Evolutionary conservation across 2,329 filamentous ascomycete genomes (phyloP).

Genomic region (Penicillium sp.): DNA sequence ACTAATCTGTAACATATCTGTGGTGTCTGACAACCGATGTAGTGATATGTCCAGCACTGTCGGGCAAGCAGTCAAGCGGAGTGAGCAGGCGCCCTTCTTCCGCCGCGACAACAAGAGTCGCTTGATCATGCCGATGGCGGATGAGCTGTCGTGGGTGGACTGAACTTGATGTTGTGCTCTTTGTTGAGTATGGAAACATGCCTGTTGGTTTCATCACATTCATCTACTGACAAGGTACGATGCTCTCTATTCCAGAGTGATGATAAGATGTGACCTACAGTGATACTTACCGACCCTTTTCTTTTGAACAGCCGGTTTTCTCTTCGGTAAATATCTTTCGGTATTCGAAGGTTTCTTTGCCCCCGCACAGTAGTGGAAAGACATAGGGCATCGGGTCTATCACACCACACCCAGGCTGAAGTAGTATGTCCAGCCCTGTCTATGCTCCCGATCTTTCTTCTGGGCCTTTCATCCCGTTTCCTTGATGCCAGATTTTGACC

Average conservation of each 20-base stretch:
- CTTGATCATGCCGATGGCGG: neutral
- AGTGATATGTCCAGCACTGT: constrained; percentile 11
- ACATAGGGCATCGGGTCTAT: neutral
- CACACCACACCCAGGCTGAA: neutral
- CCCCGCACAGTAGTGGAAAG: neutral
- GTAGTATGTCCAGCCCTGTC: neutral
- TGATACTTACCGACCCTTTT: neutral
- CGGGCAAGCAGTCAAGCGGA: neutral
- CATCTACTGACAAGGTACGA: neutral
- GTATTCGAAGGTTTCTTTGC: neutral
- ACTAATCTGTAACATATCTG: neutral
- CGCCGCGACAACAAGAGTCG: neutral
- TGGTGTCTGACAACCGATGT: neutral
- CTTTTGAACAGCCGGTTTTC: neutral
- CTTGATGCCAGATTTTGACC: neutral
- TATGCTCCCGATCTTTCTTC: neutral
- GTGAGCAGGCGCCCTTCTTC: neutral
- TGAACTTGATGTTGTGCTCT: neutral
- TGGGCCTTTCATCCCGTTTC: neutral
- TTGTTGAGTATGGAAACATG: neutral
- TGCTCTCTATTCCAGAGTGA: neutral
- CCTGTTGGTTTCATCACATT: neutral
- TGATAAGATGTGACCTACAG: neutral
- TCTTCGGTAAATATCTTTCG: neutral
- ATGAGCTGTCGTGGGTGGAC: constrained; percentile 12